Percentiles rank a stretch among this genome's conserved stretches.
Evolutionary conservation across 169 alveolate species (phyloP).

Genomic region (Condylostoma magnum): DNA sequence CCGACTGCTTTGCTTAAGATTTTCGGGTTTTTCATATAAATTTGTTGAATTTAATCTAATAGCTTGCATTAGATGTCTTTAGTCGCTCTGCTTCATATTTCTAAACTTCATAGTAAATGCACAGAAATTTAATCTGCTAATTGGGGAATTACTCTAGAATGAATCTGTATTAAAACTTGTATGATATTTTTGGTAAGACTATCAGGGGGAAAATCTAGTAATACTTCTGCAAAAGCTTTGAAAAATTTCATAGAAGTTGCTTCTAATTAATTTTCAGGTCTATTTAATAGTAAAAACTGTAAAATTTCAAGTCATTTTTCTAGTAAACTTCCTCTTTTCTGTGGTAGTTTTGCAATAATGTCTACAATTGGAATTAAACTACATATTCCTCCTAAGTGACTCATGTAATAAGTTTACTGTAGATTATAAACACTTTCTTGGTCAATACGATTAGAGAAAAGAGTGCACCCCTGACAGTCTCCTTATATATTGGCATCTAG

Average conservation of each 20-base stretch:
- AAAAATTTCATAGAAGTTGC: slow-evolving; percentile 20
- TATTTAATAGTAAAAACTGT: not conserved
- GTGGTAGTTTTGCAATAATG: too few relatives aligned
- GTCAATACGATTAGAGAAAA: too few relatives aligned
- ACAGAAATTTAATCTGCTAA: slow-evolving; percentile 1
- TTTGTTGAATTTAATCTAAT: too few relatives aligned
- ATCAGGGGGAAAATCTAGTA: not conserved
- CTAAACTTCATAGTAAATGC: slow-evolving; percentile 15
- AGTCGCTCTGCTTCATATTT: slow-evolving; percentile 11
- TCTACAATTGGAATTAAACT: slow-evolving; percentile 21
- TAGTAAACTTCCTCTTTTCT: not conserved
- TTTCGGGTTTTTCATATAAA: slow-evolving; percentile 17
- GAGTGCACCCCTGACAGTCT: too few relatives aligned
- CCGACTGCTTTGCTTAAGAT: slow-evolving; percentile 5
- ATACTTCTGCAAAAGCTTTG: slow-evolving; percentile 14
- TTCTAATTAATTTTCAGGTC: slow-evolving; percentile 29
- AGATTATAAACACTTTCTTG: slow-evolving; percentile 16
- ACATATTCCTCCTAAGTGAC: slow-evolving; percentile 14
- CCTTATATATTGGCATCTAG: slow-evolving; percentile 19
- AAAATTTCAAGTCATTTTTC: not conserved
- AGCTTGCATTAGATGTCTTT: too few relatives aligned
- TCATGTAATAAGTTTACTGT: not conserved
- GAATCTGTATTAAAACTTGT: not conserved
- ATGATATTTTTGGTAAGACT: not conserved
- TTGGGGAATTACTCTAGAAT: not conserved